These are phyloP conservation scores for Dendrostoma leiphaemia DNA, from an alignment of 2,329 filamentous ascomycete species.

Conservation along the genomic window DNA sequence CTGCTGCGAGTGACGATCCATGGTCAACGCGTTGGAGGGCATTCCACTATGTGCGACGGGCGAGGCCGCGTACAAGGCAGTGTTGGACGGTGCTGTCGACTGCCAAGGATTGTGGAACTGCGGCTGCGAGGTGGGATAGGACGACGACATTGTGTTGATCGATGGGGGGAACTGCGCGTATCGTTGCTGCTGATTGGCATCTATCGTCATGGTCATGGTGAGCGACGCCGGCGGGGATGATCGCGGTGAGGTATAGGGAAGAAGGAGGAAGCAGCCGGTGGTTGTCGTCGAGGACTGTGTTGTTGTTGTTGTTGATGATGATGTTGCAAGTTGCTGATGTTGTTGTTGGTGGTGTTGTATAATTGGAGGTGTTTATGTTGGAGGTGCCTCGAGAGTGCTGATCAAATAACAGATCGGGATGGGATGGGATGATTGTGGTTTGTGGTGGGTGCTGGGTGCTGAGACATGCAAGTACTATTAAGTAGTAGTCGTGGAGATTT, in stretches of 20 bases:
- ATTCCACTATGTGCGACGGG: conserved; percentile 45
- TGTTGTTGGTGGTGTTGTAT: too few species aligned
- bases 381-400: too few species aligned
- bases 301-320: too few species aligned
- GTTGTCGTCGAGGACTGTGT: too few species aligned
- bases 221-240: background rate
- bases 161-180: conserved; percentile 73
- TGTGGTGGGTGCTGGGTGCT: too few species aligned
- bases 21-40: conserved; percentile 55
- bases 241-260: background rate
- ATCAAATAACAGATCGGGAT: too few species aligned
- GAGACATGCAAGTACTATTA: too few species aligned
- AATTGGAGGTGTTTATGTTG: too few species aligned
- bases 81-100: conserved; percentile 48
- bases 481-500: too few species aligned
- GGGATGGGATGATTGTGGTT: too few species aligned
- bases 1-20: conserved; percentile 52
- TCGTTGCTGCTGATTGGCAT: conserved; percentile 76
- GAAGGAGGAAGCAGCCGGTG: conserved; percentile 15
- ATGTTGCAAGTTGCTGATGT: too few species aligned
- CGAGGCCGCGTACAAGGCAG: conserved; percentile 61
- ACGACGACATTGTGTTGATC: conserved; percentile 69
- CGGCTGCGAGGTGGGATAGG: conserved; percentile 60
- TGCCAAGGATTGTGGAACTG: conserved; percentile 92
- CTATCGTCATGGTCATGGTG: conserved; percentile 93